A percentile compares a stretch with the other conserved stretches of the same genome.
These are phyloP conservation scores for Avena sativa DNA, from an alignment of 176 grass and related monocot species.

Conservation along the genomic window DNA sequence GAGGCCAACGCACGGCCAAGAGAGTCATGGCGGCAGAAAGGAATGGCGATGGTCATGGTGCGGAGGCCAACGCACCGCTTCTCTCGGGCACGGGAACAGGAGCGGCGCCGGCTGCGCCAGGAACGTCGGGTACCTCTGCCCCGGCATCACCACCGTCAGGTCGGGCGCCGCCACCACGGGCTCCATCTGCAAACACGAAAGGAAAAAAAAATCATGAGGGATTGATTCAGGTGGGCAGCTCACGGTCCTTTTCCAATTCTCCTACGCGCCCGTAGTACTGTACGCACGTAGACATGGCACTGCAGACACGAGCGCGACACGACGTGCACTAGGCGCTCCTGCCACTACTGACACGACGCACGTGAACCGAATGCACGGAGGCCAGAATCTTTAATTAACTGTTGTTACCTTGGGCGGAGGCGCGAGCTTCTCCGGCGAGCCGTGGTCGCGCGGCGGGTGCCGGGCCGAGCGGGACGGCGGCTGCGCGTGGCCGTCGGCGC, in stretches of 20 bases:
- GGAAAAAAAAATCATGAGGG: background rate
- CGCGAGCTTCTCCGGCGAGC: slow-evolving; percentile 53
- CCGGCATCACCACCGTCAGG: slow-evolving; percentile 94
- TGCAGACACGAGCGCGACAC: slow-evolving; percentile 28
- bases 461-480: background rate
- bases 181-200: slow-evolving; percentile 46
- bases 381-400: background rate
- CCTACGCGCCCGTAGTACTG: background rate
- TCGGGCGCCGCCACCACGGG: slow-evolving; percentile 29
- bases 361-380: slow-evolving; percentile 31
- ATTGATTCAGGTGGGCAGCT: slow-evolving; percentile 4
- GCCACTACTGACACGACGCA: slow-evolving; percentile 22
- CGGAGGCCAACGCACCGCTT: slow-evolving; percentile 77
- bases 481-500: background rate
- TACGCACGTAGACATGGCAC: background rate
- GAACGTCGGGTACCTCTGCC: slow-evolving; percentile 85
- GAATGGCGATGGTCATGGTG: slow-evolving; percentile 41
- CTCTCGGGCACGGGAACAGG: slow-evolving; percentile 59
- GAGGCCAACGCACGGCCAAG: background rate
- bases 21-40: slow-evolving; percentile 40
- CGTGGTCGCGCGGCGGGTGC: slow-evolving; percentile 20
- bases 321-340: background rate
- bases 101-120: slow-evolving; percentile 90
- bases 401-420: slow-evolving; percentile 42
- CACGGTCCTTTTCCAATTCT: background rate